Conservation (phyloP, 1,139 yeast genomes). For the Geotrichum carabidarum region DNA sequence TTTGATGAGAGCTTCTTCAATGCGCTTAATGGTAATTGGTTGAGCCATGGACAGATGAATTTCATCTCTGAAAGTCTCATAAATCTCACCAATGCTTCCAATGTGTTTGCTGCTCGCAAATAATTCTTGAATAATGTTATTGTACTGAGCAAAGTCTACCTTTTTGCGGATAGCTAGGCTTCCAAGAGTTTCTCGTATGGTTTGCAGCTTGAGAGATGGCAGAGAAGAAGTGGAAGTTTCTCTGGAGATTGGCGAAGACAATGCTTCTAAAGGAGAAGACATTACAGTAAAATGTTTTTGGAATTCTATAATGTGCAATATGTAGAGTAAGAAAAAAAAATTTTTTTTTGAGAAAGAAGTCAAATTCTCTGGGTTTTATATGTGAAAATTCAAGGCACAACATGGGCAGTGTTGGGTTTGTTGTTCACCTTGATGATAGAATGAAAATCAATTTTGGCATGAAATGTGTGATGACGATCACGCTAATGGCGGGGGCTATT, state of each 20-base stretch:
- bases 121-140: background rate
- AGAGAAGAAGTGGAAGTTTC: constrained; percentile 4
- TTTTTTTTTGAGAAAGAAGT: no score
- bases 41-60: background rate
- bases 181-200: constrained; percentile 2
- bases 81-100: constrained; percentile 5
- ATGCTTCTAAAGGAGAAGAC: constrained; percentile 2
- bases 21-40: background rate
- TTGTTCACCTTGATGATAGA: no score
- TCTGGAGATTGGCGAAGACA: constrained; percentile 4
- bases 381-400: no score
- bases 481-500: no score
- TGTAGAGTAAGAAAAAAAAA: no score
- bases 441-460: no score
- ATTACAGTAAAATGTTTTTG: background rate
- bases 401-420: no score
- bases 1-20: background rate
- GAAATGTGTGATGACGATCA: no score
- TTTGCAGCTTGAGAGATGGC: background rate
- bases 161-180: background rate
- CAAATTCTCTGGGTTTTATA: no score
- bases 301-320: no score
- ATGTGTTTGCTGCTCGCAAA: background rate
- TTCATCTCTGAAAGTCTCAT: constrained; percentile 3
- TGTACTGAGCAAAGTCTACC: constrained; percentile 3